These are phyloP conservation scores for Immersiella caudata DNA, from an alignment of 495 filamentous ascomycete species.

Conservation along the genomic window DNA sequence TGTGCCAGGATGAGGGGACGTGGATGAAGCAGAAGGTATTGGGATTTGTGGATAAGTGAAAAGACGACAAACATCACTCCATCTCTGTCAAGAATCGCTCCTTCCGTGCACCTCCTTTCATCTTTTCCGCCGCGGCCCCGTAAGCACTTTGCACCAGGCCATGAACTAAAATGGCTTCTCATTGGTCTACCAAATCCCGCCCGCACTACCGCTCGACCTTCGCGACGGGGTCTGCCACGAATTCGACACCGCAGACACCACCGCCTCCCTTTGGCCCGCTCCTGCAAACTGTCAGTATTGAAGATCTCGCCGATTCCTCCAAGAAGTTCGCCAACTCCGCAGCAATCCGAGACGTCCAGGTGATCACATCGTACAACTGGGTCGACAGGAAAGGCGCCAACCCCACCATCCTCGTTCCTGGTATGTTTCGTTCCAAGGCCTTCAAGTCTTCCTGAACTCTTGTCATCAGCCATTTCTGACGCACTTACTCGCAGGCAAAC, in stretches of 20 bases:
- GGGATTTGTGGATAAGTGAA: no score
- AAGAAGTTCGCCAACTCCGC: background rate
- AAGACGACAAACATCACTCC: no score
- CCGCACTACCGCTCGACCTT: background rate
- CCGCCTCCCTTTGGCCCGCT: constrained; percentile 27
- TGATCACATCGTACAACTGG: constrained; percentile 34
- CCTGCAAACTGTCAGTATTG: constrained; percentile 28
- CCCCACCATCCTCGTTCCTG: constrained; percentile 30
- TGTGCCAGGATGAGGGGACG: background rate
- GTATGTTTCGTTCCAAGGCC: constrained; percentile 8
- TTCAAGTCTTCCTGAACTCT: background rate
- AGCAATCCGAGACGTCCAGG: constrained; percentile 10
- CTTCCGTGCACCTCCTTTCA: no score
- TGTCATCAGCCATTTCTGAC: background rate
- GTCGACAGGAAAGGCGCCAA: background rate
- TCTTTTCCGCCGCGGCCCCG: no score
- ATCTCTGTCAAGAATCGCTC: no score
- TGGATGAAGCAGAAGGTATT: no score
- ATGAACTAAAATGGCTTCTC: background rate
- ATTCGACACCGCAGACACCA: constrained; percentile 4
- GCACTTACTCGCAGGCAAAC: constrained; percentile 48
- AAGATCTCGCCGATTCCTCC: constrained; percentile 6
- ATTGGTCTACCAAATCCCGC: background rate
- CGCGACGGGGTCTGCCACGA: background rate
- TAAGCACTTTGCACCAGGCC: no score